These are phyloP conservation scores for Coelastrella sp. DNA, from an alignment of 139 green algal genomes.

Conservation along the genomic window DNA sequence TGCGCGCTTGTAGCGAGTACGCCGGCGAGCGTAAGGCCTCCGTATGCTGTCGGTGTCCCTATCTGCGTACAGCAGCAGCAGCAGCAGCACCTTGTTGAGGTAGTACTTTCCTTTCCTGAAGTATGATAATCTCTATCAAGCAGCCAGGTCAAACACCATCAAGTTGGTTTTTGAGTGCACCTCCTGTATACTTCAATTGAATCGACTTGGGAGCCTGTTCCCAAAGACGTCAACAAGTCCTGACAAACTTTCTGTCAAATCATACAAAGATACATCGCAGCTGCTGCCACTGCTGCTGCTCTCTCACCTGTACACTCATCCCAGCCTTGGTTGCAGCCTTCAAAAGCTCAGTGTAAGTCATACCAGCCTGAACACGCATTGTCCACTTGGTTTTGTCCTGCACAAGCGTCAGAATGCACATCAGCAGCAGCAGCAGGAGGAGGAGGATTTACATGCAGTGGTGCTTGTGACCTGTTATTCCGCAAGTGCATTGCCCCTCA, in stretches of 20 bases:
- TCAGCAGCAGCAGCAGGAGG: no score
- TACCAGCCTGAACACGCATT: conserved; percentile 41
- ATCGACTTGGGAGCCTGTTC: no score
- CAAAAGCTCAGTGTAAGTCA: conserved; percentile 21
- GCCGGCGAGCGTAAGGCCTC: conserved; percentile 36
- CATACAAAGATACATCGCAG: background rate
- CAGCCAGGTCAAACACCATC: no score
- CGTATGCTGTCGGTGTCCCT: conserved; percentile 20
- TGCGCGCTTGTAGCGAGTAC: conserved; percentile 32
- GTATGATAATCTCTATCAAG: no score
- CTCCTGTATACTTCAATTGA: no score
- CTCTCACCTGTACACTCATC: conserved; percentile 43
- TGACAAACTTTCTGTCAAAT: background rate
- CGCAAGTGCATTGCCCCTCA: no score
- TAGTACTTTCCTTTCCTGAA: no score
- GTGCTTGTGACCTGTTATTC: no score
- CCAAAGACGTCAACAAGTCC: no score
- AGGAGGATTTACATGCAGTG: no score
- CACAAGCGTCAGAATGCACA: no score
- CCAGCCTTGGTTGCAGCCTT: background rate
- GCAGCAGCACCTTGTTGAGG: background rate
- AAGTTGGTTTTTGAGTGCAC: no score
- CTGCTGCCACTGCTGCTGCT: background rate
- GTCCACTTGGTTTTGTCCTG: background rate
- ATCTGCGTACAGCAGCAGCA: background rate